Evolutionary conservation across 805 yeast genomes (phyloP), one percentile per base, ranked within the genome.

Genomic region (Phaffomyces opuntiae): DNA sequence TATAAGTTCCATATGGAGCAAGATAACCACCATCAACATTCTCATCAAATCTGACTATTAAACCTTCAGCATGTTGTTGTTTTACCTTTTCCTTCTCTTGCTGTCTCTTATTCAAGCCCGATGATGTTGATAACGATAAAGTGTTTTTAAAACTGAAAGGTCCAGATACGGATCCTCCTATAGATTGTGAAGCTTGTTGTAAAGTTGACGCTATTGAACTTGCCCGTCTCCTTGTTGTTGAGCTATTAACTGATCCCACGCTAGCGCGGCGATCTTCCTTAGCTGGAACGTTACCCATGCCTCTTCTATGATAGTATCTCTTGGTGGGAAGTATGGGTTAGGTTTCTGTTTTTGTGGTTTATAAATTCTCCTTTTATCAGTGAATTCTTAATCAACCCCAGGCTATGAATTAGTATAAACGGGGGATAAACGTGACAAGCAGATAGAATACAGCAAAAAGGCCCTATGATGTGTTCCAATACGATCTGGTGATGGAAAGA

Each of bases 21-120:
- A 91, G 66, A 60, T 69, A 89, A 2, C 99, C 99, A 17, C 99
- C 99, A 65, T 93, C 98, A 14, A 91, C 96, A 51, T 70, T 78
- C 57, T 87, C 95, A 36, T 70, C 70, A 55, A 64, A 75, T 49
- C 74, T 69, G 3, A 85, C 87, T 21, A 85, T 67, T 44, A 85
- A 66, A 24, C 79, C 74, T 50, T 66, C 54, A 44, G 76, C 77
- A 54, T 80, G 87, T 16, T 65, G 63, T 49, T 80, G 85, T 45
- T 73, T 73, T 42, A 62, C 61, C 42, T 59, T 61, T 48, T 75
- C 81, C 56, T 75, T 78, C 35, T 84, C 90, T 40, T 67, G 75
- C n/a, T 16, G 25, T 16, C 37, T 39, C n/a, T 35, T 41, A 11
- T 39, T 42, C 3, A 35, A 24, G 9, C 24, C 26, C 7, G 41